Base-by-base conservation (phyloP, 176 grass and related monocot species). In the Oryza punctata region DNA sequence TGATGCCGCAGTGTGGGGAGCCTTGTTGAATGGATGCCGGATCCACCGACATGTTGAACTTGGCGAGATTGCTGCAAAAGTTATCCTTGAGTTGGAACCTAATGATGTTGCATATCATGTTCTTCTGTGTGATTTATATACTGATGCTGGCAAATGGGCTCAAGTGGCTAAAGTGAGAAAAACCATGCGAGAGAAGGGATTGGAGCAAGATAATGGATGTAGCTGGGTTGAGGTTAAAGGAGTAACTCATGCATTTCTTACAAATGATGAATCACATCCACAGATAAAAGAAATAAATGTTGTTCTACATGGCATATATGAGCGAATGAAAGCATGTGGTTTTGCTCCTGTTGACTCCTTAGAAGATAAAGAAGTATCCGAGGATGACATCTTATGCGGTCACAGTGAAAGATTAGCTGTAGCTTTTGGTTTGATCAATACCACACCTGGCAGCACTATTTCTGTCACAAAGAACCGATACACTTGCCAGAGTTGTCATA, bases 211-310 rank as follows among this genome's bases (percentile, higher is more conserved):
- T 76, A 82, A 60, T 18, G 96, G 91, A 25, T 98, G 96, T 49
- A 95, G 96, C 75, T 98, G 96, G 96, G 91, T 98, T 38, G 96
- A 98, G 83, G 82, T 87, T 81, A 98, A 93, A 85, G 96, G 96
- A 69, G 73, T 79, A 50, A 82, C 93, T 45, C 96, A 98, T 85
- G 96, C 96, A 80, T 98, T 98, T 92, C 91, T 98, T 72, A 95
- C 90, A 52, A 80, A 85, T 66, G 93, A 98, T 78, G 86, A 90
- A 27, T 92, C 96, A 1, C 96, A 98, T 46, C 93, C 96, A 21
- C 96, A 98, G 86, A 95, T 98, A 19, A 90, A 89, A 72, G 93
- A 98, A 90, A 95, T 95, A 78, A 80, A 90, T 57, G 87, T 59
- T 28, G 82, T 95, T 79, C 77, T 98, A 63, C 65, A 88, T 29